Percentiles rank a stretch among this genome's conserved stretches.
Conservation (phyloP, 2,329 filamentous ascomycete species). For the Aotearoamyces nothofagi region DNA sequence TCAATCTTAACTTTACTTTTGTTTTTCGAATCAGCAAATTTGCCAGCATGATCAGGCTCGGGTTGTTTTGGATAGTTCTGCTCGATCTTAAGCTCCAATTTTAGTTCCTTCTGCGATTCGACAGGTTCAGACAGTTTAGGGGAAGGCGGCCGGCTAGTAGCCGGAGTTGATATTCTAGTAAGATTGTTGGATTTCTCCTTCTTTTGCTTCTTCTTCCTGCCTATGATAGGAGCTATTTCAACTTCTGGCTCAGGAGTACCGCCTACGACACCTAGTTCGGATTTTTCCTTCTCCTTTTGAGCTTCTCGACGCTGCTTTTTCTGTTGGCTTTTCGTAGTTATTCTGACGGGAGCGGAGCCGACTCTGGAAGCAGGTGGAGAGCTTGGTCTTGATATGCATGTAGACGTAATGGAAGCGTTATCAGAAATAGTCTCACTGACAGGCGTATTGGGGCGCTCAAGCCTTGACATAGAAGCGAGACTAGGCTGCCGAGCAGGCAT, state of each 20-base stretch:
- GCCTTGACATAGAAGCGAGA: conserved; percentile 27
- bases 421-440: conserved; percentile 64
- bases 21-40: conserved; percentile 10
- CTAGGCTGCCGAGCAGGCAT: conserved; percentile 33
- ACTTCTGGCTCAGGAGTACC: conserved; percentile 23
- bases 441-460: conserved; percentile 53
- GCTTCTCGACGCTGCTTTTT: conserved; percentile 61
- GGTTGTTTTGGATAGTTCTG: conserved; percentile 6
- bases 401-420: conserved; percentile 58
- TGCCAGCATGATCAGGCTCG: neutral
- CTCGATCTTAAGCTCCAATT: neutral
- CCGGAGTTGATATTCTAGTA: conserved; percentile 14
- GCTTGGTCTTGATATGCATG: conserved; percentile 55
- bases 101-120: conserved; percentile 7
- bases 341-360: conserved; percentile 52
- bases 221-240: conserved; percentile 54
- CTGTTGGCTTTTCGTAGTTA: conserved; percentile 63
- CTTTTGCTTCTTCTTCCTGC: conserved; percentile 75
- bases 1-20: conserved; percentile 12
- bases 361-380: conserved; percentile 54
- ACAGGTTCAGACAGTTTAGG: conserved; percentile 10
- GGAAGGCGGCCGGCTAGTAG: conserved; percentile 13
- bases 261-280: conserved; percentile 38
- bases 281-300: conserved; percentile 44
- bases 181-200: conserved; percentile 41